These are phyloP conservation scores for Chamaenerion angustifolium DNA, from an alignment of 345 rosid species.

Conservation along the genomic window DNA sequence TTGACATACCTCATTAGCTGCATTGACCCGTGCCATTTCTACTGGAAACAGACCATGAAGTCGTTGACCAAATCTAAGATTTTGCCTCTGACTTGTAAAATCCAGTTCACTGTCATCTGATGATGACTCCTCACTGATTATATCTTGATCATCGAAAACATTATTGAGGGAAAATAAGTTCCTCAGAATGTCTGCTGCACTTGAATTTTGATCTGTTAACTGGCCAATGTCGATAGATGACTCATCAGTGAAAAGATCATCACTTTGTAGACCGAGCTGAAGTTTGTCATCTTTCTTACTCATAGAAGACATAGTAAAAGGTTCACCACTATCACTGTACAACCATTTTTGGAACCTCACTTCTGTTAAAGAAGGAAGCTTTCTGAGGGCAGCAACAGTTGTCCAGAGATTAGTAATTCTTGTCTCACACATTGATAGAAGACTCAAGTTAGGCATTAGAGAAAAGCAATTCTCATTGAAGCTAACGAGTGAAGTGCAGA, in stretches of 20 bases:
- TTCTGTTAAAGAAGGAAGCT: constrained; percentile 50
- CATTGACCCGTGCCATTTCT: constrained; percentile 23
- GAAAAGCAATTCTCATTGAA: constrained; percentile 74
- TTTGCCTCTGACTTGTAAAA: constrained; percentile 31
- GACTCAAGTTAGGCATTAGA: constrained; percentile 63
- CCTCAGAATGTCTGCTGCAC: constrained; percentile 27
- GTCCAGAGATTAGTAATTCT: constrained; percentile 79
- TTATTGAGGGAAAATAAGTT: constrained; percentile 20
- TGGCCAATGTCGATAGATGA: constrained; percentile 13
- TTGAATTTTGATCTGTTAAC: constrained; percentile 17
- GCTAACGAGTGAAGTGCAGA: constrained; percentile 41
- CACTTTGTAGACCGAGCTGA: constrained; percentile 13
- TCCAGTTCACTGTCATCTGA: constrained; percentile 58
- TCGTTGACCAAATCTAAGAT: constrained; percentile 24
- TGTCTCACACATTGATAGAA: constrained; percentile 78
- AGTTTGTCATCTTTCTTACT: constrained; percentile 10
- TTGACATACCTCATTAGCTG: constrained; percentile 40
- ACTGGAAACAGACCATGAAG: constrained; percentile 17
- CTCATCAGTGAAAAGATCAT: constrained; percentile 13
- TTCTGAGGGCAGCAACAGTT: constrained; percentile 59
- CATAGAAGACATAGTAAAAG: constrained; percentile 21
- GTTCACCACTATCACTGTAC: constrained; percentile 36
- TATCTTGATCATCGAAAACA: constrained; percentile 13
- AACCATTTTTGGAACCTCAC: constrained; percentile 71
- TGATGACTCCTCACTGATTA: constrained; percentile 17